These are phyloP conservation scores for Solanum pinnatisectum DNA, from an alignment of 257 asterid species.

Conservation along the genomic window DNA sequence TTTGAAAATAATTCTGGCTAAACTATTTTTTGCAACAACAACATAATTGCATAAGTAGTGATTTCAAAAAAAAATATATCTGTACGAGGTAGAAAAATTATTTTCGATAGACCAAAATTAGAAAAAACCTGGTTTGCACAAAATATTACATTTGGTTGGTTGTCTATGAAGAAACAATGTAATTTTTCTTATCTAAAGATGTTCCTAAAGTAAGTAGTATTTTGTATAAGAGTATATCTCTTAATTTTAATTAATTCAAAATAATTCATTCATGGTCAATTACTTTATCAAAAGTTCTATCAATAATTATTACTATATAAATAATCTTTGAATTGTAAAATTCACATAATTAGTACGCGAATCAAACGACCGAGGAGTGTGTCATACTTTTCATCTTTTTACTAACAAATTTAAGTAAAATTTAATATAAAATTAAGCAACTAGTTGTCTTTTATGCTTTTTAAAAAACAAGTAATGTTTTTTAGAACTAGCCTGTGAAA, in stretches of 20 bases:
- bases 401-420: neutral
- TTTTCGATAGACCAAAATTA: rapidly evolving
- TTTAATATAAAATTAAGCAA: neutral
- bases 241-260: neutral
- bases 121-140: neutral
- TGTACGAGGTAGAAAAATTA: neutral
- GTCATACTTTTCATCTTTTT: neutral
- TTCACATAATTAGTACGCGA: neutral
- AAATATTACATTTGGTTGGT: neutral
- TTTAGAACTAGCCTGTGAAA: no score
- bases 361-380: neutral
- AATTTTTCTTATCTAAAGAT: neutral
- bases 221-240: neutral
- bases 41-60: neutral
- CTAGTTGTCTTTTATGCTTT: neutral
- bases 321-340: neutral
- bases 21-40: neutral
- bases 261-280: neutral
- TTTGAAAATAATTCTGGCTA: neutral
- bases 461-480: neutral
- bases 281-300: neutral
- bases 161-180: neutral
- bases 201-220: neutral
- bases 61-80: neutral
- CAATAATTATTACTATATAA: neutral